Evolutionary conservation across 2,329 filamentous ascomycete genomes (phyloP), one percentile per base, ranked within the genome.

Genomic region (Microsporum audouinii): DNA sequence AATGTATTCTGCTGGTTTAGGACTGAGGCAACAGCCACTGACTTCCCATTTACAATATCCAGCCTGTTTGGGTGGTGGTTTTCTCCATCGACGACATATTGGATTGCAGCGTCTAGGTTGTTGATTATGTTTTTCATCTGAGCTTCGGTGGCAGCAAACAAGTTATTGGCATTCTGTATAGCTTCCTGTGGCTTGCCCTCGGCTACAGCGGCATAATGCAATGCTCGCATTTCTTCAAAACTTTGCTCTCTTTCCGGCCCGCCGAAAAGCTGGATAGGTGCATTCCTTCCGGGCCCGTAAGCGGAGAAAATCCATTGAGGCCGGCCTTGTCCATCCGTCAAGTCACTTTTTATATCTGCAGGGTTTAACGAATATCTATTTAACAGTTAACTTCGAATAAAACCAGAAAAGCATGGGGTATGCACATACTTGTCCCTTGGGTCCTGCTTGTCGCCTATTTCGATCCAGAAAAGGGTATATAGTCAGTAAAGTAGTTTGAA

Each of bases 281-380:
- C 84, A 67, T 91, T 83, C 68, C 79, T 81, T 2, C 87, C 88
- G 0, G 91, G 91, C 0, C 86, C 89, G 72, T 96, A 97, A 27
- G 87, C 82, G 0, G 91, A 96, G 29, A 96, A 81, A 3, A 94
- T 86, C 88, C 91, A 97, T 78, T 83, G 76, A 17, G 92, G 92
- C 6, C 82, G 81, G 63, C 94, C 89, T 27, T 80, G 78, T 4
- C 73, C 73, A 27, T 67, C 64, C 0, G 80, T 82, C 53, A 95
- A 78, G 69, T 95, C 90, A 59, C 76, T 75, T 63, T 80, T 80
- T 66, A 95, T 86, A 1, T 75, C 76, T 0, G 83, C 82, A 47
- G 75, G 74, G n/a, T 76, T 82, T 45, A 91, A 73, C 51, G 74
- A 79, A 70, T 84, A 80, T 61, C 77, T 79, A 69, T 62, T 10